Evolutionary conservation across 495 filamentous ascomycete genomes (phyloP).

Genomic region (Penicillium turbatum): DNA sequence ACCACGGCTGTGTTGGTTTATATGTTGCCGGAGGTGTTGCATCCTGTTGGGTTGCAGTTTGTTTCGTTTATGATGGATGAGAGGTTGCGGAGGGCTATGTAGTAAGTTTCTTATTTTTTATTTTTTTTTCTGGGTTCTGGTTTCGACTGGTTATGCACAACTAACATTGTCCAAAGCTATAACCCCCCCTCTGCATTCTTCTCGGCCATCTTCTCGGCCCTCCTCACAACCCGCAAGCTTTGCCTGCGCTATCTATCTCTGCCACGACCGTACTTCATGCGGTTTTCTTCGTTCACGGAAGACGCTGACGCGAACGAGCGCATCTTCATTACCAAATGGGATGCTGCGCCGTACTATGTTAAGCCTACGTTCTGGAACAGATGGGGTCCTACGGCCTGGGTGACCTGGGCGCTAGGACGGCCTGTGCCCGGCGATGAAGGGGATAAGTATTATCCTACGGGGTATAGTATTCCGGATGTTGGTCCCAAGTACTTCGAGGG

Average conservation of each 20-base stretch:
- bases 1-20: conserved; percentile 57
- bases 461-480: conserved; percentile 54
- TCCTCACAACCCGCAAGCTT: conserved; percentile 47
- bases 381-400: conserved; percentile 53
- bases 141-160: background rate
- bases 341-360: conserved; percentile 56
- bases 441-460: conserved; percentile 52
- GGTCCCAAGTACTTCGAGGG: conserved; percentile 56
- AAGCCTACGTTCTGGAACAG: conserved; percentile 58
- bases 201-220: conserved; percentile 33
- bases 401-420: conserved; percentile 49
- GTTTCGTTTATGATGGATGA: conserved; percentile 61
- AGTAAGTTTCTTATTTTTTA: conserved; percentile 39
- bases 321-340: conserved; percentile 47
- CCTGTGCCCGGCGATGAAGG: conserved; percentile 59
- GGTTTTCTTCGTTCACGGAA: conserved; percentile 36
- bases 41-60: conserved; percentile 45
- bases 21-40: conserved; percentile 48
- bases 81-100: conserved; percentile 58
- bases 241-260: conserved; percentile 52
- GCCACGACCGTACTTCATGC: conserved; percentile 49
- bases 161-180: conserved; percentile 25
- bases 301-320: conserved; percentile 46
- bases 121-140: background rate
- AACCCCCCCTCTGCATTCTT: conserved; percentile 38